Evolutionary conservation across 495 filamentous ascomycete genomes (phyloP).

Genomic region (Venustampulla echinocandica): DNA sequence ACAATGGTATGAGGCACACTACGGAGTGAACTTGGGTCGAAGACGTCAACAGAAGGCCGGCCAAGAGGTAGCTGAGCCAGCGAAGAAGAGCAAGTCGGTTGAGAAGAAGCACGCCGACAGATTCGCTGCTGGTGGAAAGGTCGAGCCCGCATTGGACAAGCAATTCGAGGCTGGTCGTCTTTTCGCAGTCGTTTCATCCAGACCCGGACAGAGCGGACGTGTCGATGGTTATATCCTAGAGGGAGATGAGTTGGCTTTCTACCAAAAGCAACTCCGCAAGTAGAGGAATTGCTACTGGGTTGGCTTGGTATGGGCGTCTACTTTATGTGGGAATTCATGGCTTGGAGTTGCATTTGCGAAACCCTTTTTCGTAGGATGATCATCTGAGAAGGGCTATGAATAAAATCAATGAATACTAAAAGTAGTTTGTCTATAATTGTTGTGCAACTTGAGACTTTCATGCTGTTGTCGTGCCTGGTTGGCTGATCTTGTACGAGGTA

Average conservation of each 20-base stretch:
- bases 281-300: constrained; percentile 46
- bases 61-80: constrained; percentile 53
- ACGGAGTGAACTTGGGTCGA: constrained; percentile 80
- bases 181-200: constrained; percentile 80
- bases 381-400: constrained; percentile 5
- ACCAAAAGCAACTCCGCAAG: constrained; percentile 96
- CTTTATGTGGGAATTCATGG: constrained; percentile 22
- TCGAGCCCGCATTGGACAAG: constrained; percentile 83
- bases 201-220: constrained; percentile 94
- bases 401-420: constrained; percentile 20
- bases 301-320: constrained; percentile 19
- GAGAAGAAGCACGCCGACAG: constrained; percentile 92
- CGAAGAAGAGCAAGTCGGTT: constrained; percentile 86
- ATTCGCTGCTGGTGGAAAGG: constrained; percentile 75
- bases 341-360: constrained; percentile 23
- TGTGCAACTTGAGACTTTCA: background rate
- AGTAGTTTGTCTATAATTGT: background rate
- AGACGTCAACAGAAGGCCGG: constrained; percentile 75
- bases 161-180: constrained; percentile 98
- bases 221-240: constrained; percentile 96
- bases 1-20: constrained; percentile 99
- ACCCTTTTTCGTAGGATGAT: constrained; percentile 7
- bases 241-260: constrained; percentile 99
- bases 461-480: too few relatives aligned
- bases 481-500: too few relatives aligned